Evolutionary conservation across 2,329 filamentous ascomycete genomes (phyloP), one percentile per base, ranked within the genome.

Genomic region (Alternaria incomplexa): DNA sequence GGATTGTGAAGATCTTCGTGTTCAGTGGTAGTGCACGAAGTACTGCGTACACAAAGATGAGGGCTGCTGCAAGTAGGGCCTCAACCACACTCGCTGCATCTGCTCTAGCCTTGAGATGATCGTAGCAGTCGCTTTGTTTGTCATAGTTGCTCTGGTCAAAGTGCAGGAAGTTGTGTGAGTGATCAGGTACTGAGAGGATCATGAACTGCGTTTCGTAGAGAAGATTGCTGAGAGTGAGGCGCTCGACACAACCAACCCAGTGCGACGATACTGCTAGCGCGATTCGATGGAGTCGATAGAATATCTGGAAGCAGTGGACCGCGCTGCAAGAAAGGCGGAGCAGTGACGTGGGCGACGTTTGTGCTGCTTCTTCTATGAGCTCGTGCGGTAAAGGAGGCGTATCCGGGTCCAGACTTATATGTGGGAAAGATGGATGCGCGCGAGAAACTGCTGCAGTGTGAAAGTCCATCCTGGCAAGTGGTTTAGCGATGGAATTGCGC

Each of bases 301-400:
- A 74, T 8, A 74, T 70, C 20, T 73, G 73, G 64, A 74, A 74
- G 60, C 70, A 73, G 20, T 73, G 67, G 11, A 73, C 56, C 10
- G 63, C 44, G 8, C 64, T 56, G 9, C 66, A 28, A 2, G 71
- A 67, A 17, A 76, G 64, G n/a, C 67, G 70, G 13, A 75, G 65
- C 6, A 67, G 59, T 6, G 67, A 71, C 1, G 71, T 73, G 15
- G 69, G 71, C 4, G 72, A 74, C 2, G 64, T 68, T 46, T 36
- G 65, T 1, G 70, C 70, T 28, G 71, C 71, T 57, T 69, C 64
- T 51, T 73, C 70, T 6, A 66, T 58, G 6, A 74, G 58, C 3
- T 30, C 52, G 12, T 72, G 65, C 1, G 72, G 72, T 2, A 74
- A 57, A 3, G 67, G 62, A 20, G 66, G 67, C 11, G 64, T 64